Evolutionary conservation across 108 stramenopile genomes (phyloP).

Genomic region (Skeletonema grethae): DNA sequence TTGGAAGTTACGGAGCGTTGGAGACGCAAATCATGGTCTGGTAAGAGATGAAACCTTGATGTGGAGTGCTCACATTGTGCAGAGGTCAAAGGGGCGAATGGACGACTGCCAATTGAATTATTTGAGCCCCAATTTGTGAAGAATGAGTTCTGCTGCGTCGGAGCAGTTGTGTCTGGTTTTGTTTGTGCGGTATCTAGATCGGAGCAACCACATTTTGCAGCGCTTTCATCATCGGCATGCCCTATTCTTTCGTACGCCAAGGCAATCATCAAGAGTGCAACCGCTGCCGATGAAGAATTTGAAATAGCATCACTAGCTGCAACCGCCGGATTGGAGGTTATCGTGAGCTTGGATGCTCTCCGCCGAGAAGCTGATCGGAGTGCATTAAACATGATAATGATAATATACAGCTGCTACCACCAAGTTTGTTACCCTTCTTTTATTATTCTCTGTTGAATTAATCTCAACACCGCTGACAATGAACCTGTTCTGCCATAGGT

Average conservation of each 20-base stretch:
- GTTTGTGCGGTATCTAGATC: neutral
- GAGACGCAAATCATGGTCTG: conserved; percentile 31
- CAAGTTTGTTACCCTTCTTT: neutral
- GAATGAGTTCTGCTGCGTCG: neutral
- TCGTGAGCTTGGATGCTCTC: neutral
- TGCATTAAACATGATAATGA: conserved; percentile 9
- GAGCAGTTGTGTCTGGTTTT: neutral
- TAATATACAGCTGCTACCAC: neutral
- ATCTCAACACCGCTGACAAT: no score
- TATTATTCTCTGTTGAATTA: no score
- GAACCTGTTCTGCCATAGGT: no score
- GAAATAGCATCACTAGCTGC: neutral
- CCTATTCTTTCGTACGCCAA: conserved; percentile 9
- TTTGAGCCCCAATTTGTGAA: neutral
- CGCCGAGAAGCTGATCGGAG: conserved; percentile 18
- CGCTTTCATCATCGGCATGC: neutral
- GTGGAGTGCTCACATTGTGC: conserved; percentile 6
- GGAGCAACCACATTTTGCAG: neutral
- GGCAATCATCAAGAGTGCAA: conserved; percentile 8
- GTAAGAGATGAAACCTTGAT: neutral
- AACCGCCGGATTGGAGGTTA: neutral
- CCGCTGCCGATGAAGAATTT: conserved; percentile 10
- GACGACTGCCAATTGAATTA: neutral
- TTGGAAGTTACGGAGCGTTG: conserved; percentile 33
- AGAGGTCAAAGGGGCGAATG: neutral